Evolutionary conservation across 169 alveolate genomes (phyloP).

Genomic region (Plasmodium berghei): DNA sequence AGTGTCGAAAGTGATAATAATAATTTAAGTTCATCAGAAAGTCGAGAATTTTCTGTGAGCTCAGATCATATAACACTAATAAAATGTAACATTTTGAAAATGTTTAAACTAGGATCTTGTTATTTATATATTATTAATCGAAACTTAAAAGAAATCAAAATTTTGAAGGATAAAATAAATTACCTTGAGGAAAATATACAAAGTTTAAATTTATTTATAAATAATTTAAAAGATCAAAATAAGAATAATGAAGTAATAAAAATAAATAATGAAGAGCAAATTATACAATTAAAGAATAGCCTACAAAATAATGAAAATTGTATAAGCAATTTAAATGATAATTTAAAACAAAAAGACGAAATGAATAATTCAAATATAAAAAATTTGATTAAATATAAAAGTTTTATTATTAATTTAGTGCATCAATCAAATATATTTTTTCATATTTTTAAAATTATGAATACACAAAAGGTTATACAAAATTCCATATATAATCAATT

Average conservation of each 20-base stretch:
- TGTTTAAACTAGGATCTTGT: constrained; percentile 48
- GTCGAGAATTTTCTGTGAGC: too few relatives aligned
- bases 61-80: background rate
- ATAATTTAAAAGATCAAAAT: constrained; percentile 42
- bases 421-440: constrained; percentile 23
- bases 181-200: constrained; percentile 31
- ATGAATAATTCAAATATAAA: constrained; percentile 9
- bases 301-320: constrained; percentile 21
- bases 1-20: constrained; percentile 1
- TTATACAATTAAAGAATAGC: constrained; percentile 16
- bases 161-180: constrained; percentile 16
- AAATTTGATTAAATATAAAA: constrained; percentile 24
- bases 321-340: constrained; percentile 5
- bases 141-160: constrained; percentile 49
- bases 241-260: constrained; percentile 20
- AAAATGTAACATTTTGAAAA: constrained; percentile 39
- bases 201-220: constrained; percentile 20
- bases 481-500: constrained; percentile 5
- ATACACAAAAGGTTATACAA: constrained; percentile 10
- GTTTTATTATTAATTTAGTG: constrained; percentile 23
- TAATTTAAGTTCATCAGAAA: background rate
- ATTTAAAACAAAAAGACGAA: constrained; percentile 43
- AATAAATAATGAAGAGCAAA: constrained; percentile 17
- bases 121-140: constrained; percentile 61
- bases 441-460: constrained; percentile 25